Evolutionary conservation across 169 alveolate genomes (phyloP).

Genomic region (Pseudocohnilembus persalinus): DNA sequence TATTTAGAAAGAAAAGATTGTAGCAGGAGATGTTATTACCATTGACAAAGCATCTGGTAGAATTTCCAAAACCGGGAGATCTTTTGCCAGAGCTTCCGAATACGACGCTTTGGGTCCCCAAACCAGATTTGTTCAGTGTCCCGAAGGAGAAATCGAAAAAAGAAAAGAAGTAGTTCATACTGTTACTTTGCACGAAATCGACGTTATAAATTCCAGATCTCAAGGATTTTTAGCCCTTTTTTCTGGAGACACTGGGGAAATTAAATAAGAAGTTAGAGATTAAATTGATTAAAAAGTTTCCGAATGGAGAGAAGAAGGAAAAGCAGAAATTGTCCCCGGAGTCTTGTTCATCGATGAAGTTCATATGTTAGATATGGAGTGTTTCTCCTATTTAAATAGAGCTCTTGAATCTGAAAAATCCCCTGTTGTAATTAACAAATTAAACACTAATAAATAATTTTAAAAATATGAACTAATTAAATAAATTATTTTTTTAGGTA

Average conservation of each 20-base stretch:
- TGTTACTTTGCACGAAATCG: constrained; percentile 99
- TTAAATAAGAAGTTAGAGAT: constrained; percentile 96
- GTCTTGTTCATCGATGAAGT: constrained; percentile 99
- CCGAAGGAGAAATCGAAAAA: constrained; percentile 99
- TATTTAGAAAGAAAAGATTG: constrained; percentile 83
- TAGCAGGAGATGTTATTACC: constrained; percentile 95
- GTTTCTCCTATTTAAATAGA: constrained; percentile 98
- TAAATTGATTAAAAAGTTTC: constrained; percentile 98
- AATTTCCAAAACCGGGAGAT: constrained; percentile 96
- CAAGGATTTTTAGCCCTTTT: constrained; percentile 98
- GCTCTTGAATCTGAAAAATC: constrained; percentile 97
- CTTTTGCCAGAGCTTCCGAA: constrained; percentile 96
- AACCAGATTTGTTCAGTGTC: constrained; percentile 92
- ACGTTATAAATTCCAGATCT: constrained; percentile 96
- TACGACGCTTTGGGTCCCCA: constrained; percentile 97
- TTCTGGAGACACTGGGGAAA: constrained; percentile 99
- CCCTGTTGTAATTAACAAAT: constrained; percentile 92
- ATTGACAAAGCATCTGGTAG: constrained; percentile 97
- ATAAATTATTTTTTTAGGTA: neutral
- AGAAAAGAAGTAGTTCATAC: constrained; percentile 98
- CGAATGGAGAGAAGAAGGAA: constrained; percentile 99
- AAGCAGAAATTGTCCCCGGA: constrained; percentile 94
- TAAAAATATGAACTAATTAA: too few relatives aligned
- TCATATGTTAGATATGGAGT: constrained; percentile 99
- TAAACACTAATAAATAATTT: neutral